Evolutionary conservation across 306 rosid species (phyloP), one percentile per base, ranked within the genome.

Genomic region (Begonia fuchsioides): DNA sequence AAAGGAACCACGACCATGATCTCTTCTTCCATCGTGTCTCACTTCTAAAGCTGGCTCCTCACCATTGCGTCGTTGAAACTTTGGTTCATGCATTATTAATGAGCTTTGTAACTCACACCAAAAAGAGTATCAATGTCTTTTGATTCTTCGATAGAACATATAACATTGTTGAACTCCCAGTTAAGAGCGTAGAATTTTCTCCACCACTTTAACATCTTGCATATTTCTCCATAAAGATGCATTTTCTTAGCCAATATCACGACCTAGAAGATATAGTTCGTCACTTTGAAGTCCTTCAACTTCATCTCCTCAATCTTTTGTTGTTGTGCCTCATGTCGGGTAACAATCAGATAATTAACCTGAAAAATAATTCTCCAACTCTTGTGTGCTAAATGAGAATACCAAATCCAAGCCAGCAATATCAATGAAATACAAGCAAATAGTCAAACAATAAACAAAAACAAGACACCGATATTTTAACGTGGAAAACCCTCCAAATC

Each of bases 231-330:
- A n/a, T n/a, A n/a, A n/a, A n/a, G n/a, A n/a, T n/a, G n/a, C n/a
- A n/a, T n/a, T n/a, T n/a, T n/a, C n/a, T n/a, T n/a, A n/a, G n/a
- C n/a, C n/a, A n/a, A n/a, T n/a, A n/a, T n/a, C n/a, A 43, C 50
- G 6, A 32, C 35, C 8, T 50, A 15, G 35, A 58, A 58, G 17
- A 58, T 48, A 39, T 58, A 58, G 35, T 58, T 58, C 40, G 16
- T 48, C 32, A 16, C 52, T 16, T 48, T 48, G 19, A 14, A 10
- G 18, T 48, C 52, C 10, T 48, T 48, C 52, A n/a, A 48, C 40
- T 49, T 57, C 11, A 38, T 14, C 38, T 38, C 62, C 3, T 57
- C 62, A 16, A 10, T 16, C 39, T 15, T 48, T 44, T 48, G 47
- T 17, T 12, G 11, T 5, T 58, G 40, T 38, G 18, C 49, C 0